Evolutionary conservation across 345 rosid genomes (phyloP), one percentile per base, ranked within the genome.

Genomic region (Brassica rapa): DNA sequence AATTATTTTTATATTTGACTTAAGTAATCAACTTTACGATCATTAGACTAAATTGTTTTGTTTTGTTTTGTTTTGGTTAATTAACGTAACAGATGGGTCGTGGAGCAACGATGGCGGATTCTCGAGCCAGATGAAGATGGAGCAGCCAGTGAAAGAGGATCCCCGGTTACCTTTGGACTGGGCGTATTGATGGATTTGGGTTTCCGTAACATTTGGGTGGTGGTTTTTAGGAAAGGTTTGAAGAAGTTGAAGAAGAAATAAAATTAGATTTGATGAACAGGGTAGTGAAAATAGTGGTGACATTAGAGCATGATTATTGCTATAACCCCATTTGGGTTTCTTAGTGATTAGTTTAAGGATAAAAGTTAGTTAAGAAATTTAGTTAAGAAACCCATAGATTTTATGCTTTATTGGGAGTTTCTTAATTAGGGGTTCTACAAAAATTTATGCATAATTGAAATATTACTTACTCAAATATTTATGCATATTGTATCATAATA

Each of bases 71-170:
- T 57, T 11, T 65, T 72, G 65, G 63, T 39, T 57, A 12, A 60
- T 68, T 3, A 33, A 25, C 49, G 73, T 3, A 33, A 25, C 49
- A 79, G 82, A 73, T 53, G 74, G 4, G 62, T 43, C 73, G 35
- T 79, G 60, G 71, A 73, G 64, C 32, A 68, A 27, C 66, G 51
- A 39, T 74, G 66, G 63, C 1, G 71, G 53, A 11, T 16, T 68
- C 70, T 49, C 74, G 16, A 70, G 66, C 1, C 79, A 80, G 68
- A 64, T 62, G 23, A 74, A 16, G 62, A 3, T 32, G 37, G 79
- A 80, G 76, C 72, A 62, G 71, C 1, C 71, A 10, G 79, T 63
- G 72, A 57, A 41, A 8, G 83, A 80, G 63, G 83, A 80, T 56
- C 61, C 55, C 9, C 32, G 30, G 8, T 70, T 80, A 70, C 83